Percentiles rank a stretch among this genome's conserved stretches.
phyloP scores from a whole-genome alignment of 768 basidiomycete species.

The Strobilomyces confusus region DNA sequence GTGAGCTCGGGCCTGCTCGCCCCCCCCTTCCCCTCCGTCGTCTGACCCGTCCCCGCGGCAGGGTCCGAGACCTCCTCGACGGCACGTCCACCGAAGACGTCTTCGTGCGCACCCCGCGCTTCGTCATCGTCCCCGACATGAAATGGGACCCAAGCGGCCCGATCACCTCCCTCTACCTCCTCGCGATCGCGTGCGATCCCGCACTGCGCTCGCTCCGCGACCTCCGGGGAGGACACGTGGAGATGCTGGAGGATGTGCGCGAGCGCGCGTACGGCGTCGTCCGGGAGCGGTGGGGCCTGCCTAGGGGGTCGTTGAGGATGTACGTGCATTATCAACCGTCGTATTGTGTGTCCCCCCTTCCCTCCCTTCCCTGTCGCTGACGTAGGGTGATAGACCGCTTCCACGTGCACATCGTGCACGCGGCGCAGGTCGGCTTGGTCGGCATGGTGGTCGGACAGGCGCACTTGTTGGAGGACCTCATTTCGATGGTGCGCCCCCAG shows the following conservation, averaged over 20 bases:
- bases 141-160: conserved; percentile 86
- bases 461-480: conserved; percentile 90
- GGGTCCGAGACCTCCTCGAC: conserved; percentile 82
- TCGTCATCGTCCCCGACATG: conserved; percentile 89
- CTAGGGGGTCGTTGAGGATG: conserved; percentile 60
- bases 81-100: conserved; percentile 74
- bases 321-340: conserved; percentile 95
- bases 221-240: conserved; percentile 55
- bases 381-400: conserved; percentile 65
- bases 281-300: conserved; percentile 62
- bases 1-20: conserved; percentile 32
- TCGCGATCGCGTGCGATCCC: conserved; percentile 65
- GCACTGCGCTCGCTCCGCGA: conserved; percentile 73
- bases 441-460: too few relatives aligned
- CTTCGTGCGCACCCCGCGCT: conserved; percentile 62
- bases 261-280: conserved; percentile 50
- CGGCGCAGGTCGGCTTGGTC: conserved; percentile 49
- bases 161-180: conserved; percentile 70
- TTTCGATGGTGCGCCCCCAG: conserved; percentile 69
- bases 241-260: conserved; percentile 63
- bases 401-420: conserved; percentile 90
- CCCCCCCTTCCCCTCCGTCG: not conserved
- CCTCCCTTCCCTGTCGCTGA: too few relatives aligned
- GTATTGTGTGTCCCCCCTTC: conserved; percentile 61
- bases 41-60: conserved; percentile 25